Base-by-base conservation (phyloP, 345 rosid genomes). In the Adansonia digitata region DNA sequence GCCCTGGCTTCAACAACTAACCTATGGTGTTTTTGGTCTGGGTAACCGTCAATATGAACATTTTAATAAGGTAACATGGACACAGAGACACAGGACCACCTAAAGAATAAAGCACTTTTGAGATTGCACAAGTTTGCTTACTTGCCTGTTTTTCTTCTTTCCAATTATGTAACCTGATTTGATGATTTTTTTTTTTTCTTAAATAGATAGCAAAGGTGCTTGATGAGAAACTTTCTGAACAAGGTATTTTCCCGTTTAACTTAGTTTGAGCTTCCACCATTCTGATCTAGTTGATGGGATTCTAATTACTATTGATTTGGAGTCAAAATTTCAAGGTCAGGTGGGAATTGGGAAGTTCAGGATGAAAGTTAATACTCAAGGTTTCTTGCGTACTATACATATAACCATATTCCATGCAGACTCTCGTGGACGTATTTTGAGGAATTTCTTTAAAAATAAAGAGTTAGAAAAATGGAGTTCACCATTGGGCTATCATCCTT, bases 41-140 rank as follows among this genome's bases (percentile, higher is more conserved):
- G 98, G 98, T 78, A 94, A 94, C 82, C 89, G 91, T 69, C 98
- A 92, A 35, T 94, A 94, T 69, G 98, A 94, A 81, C 98, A 94
- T 82, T 94, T 94, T 76, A 94, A 94, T 77, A 92, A 94, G 97
- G 98, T 94, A 77, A 67, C 0, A 60, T 59, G 69, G 22, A 12
- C 59, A 45, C 18, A 57, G 29, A 53, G 24, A 9, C 27, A 31
- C 62, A 60, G 4, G 40, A 15, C 0, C 11, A 5, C 65, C 10
- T 4, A 55, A 39, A 14, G 20, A 60, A 29, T 60, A 6, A 14
- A 9, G n/a, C 40, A 14, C 20, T 5, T 27, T n/a, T n/a, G 37
- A 14, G 65, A 60, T 60, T 59, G 10, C 51, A 37, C 15, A 9
- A 22, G 35, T 62, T 37, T 63, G 13, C 48, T 43, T 43, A 9